Percentiles rank a stretch among this genome's conserved stretches.
Evolutionary conservation across 2,329 filamentous ascomycete genomes (phyloP).

Genomic region (Arachnopeziza araneosa): DNA sequence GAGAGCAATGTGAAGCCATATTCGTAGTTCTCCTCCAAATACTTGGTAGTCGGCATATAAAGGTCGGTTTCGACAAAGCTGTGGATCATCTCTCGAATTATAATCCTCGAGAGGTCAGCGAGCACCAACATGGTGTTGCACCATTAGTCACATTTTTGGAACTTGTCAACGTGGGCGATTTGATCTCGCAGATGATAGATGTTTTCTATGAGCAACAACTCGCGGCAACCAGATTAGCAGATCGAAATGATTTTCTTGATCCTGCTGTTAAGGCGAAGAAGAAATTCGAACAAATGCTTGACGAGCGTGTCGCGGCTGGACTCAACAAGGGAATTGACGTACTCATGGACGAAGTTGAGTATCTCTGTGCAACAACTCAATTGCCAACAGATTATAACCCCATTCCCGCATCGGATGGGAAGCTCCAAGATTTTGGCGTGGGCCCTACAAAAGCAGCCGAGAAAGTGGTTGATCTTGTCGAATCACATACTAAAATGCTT

Average conservation of each 20-base stretch:
- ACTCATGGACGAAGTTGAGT: slow-evolving; percentile 97
- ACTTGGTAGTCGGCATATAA: slow-evolving; percentile 80
- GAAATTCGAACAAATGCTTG: slow-evolving; percentile 96
- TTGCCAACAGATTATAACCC: slow-evolving; percentile 88
- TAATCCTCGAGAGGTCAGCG: slow-evolving; percentile 76
- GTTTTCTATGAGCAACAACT: slow-evolving; percentile 98
- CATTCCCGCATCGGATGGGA: slow-evolving; percentile 34
- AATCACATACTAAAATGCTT: slow-evolving; percentile 86
- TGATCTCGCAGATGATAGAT: slow-evolving; percentile 98
- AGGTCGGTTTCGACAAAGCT: slow-evolving; percentile 88
- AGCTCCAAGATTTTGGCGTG: slow-evolving; percentile 43
- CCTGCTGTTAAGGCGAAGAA: slow-evolving; percentile 93
- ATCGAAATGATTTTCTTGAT: slow-evolving; percentile 91
- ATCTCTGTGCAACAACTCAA: slow-evolving; percentile 85
- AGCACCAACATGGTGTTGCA: slow-evolving; percentile 68
- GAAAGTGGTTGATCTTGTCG: slow-evolving; percentile 78
- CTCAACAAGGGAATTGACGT: slow-evolving; percentile 98
- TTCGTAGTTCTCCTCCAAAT: slow-evolving; percentile 82
- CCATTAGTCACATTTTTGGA: slow-evolving; percentile 94
- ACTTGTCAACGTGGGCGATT: slow-evolving; percentile 93
- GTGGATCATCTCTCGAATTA: slow-evolving; percentile 87
- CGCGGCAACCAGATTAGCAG: slow-evolving; percentile 72
- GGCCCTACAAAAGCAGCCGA: slow-evolving; percentile 75
- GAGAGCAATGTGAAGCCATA: slow-evolving; percentile 82
- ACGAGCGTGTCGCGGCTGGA: slow-evolving; percentile 91